These are phyloP conservation scores for Lentithecium fluviatile DNA, from an alignment of 495 filamentous ascomycete genomes.

Conservation along the genomic window DNA sequence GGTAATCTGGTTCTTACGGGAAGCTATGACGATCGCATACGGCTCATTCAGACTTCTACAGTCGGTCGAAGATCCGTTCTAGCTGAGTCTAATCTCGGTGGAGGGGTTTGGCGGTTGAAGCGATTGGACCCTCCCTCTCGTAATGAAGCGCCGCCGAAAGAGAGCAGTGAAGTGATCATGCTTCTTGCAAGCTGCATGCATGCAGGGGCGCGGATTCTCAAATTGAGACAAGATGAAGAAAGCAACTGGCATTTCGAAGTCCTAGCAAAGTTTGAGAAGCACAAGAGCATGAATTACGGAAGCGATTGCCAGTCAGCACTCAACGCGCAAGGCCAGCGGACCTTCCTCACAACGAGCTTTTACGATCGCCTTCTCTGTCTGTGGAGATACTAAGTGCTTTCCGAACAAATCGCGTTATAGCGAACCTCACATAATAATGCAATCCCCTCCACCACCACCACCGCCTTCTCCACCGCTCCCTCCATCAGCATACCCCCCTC, in stretches of 20 bases:
- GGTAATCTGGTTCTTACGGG: constrained; percentile 70
- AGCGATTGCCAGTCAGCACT: constrained; percentile 63
- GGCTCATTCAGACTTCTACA: constrained; percentile 53
- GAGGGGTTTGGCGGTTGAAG: constrained; percentile 89
- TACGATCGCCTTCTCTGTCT: constrained; percentile 79
- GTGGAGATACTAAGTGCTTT: constrained; percentile 52
- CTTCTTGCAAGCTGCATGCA: constrained; percentile 94
- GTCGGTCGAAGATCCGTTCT: constrained; percentile 47
- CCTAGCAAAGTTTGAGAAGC: constrained; percentile 74
- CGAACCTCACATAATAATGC: background rate
- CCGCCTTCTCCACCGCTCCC: background rate
- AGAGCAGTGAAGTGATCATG: constrained; percentile 44
- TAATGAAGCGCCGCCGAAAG: constrained; percentile 9
- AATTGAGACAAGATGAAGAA: constrained; percentile 44
- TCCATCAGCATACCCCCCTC: background rate
- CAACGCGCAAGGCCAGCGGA: constrained; percentile 14
- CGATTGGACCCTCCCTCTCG: background rate
- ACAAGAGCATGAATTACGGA: constrained; percentile 95
- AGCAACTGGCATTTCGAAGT: constrained; percentile 62
- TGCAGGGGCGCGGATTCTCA: constrained; percentile 70
- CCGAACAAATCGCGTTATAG: background rate
- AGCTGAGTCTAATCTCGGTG: constrained; percentile 67
- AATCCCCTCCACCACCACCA: background rate
- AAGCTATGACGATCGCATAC: constrained; percentile 85
- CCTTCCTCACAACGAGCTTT: constrained; percentile 78